Evolutionary conservation across 441 rosid species (phyloP).

Genomic region (Geranium incanum): DNA sequence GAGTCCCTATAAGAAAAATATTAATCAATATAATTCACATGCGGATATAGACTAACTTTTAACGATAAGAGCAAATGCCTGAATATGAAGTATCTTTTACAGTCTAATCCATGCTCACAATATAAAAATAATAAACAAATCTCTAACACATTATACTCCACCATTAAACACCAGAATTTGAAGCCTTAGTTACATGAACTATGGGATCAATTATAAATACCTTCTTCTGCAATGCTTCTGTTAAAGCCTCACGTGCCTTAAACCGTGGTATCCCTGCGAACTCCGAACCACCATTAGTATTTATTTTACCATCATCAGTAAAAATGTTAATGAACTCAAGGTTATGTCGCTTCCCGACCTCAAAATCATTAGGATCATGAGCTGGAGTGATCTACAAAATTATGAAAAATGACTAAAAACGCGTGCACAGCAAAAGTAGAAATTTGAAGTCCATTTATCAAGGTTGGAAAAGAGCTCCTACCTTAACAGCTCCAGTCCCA

Average conservation of each 20-base stretch:
- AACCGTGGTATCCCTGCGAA: slow-evolving; percentile 83
- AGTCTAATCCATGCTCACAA: background rate
- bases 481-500: slow-evolving; percentile 99
- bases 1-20: slow-evolving; percentile 42
- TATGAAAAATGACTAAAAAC: slow-evolving; percentile 10
- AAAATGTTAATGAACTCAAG: slow-evolving; percentile 77
- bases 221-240: slow-evolving; percentile 62
- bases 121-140: background rate
- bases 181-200: background rate
- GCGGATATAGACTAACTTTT: background rate
- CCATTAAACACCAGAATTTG: background rate
- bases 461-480: slow-evolving; percentile 17
- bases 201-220: slow-evolving; percentile 27
- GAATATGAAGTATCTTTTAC: background rate
- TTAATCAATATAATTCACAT: background rate
- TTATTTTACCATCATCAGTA: slow-evolving; percentile 86
- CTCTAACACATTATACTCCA: background rate
- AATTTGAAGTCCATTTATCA: background rate
- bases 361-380: slow-evolving; percentile 93
- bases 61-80: background rate
- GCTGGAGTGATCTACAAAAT: slow-evolving; percentile 80
- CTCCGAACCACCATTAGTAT: slow-evolving; percentile 67
- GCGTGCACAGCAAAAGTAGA: slow-evolving; percentile 1
- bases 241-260: slow-evolving; percentile 72
- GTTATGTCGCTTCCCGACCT: slow-evolving; percentile 80